These are phyloP conservation scores for Gossypium mustelinum DNA, from an alignment of 345 rosid species.

Conservation along the genomic window DNA sequence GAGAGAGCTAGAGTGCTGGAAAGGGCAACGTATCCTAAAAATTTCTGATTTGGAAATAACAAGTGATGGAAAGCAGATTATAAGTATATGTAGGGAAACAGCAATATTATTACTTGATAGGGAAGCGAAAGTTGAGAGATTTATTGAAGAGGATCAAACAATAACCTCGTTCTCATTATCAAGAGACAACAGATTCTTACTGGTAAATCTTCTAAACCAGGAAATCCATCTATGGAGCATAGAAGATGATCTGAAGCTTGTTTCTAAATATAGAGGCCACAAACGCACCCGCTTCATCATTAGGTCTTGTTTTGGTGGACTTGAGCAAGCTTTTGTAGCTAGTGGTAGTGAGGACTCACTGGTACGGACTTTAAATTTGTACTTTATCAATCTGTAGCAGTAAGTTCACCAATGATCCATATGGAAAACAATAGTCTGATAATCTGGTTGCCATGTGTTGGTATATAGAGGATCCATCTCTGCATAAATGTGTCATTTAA, in stretches of 20 bases:
- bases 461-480: not conserved
- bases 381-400: not conserved
- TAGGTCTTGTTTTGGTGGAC: constrained; percentile 71
- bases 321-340: constrained; percentile 58
- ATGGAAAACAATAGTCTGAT: constrained; percentile 1
- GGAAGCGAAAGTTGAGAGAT: constrained; percentile 41
- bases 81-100: constrained; percentile 46
- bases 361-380: constrained; percentile 31
- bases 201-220: constrained; percentile 58
- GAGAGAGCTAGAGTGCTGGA: constrained; percentile 50
- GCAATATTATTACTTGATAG: constrained; percentile 45
- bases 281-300: constrained; percentile 57
- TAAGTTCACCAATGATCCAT: not conserved
- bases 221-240: constrained; percentile 65
- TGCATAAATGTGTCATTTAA: not conserved
- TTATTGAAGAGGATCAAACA: constrained; percentile 46
- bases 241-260: constrained; percentile 38
- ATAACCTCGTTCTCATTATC: constrained; percentile 64
- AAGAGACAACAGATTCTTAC: constrained; percentile 44
- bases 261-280: constrained; percentile 56
- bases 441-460: not conserved
- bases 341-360: constrained; percentile 76
- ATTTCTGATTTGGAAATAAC: constrained; percentile 57
- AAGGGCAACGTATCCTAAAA: constrained; percentile 44
- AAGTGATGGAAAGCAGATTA: constrained; percentile 45